phyloP scores from a whole-genome alignment of 345 rosid genomes.

The Gossypium mustelinum region DNA sequence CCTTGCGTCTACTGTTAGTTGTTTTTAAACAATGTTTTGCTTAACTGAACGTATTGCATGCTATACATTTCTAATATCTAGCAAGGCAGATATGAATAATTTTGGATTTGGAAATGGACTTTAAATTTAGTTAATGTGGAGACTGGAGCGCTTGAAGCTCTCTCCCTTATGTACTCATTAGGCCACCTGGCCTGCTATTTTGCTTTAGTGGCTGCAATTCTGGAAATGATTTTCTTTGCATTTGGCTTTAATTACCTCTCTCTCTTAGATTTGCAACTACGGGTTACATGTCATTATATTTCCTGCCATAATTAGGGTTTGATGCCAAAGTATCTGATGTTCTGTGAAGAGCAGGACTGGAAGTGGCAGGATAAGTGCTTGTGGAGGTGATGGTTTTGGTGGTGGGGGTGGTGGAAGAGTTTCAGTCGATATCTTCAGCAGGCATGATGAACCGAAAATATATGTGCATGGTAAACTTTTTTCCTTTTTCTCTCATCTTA shows the following conservation, averaged over 20 bases:
- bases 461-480: conserved; percentile 75
- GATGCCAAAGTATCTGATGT: conserved; percentile 18
- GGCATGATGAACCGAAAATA: conserved; percentile 90
- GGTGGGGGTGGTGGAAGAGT: conserved; percentile 99
- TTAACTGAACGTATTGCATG: background rate
- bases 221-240: background rate
- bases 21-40: background rate
- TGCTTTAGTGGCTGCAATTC: background rate
- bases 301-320: conserved; percentile 11
- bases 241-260: background rate
- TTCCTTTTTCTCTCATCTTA: background rate
- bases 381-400: conserved; percentile 95
- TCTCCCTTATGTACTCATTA: background rate
- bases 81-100: background rate
- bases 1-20: background rate
- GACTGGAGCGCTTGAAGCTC: background rate
- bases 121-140: background rate
- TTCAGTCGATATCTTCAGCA: conserved; percentile 83
- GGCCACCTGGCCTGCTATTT: background rate
- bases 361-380: conserved; percentile 84
- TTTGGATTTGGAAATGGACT: background rate
- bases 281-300: background rate
- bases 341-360: conserved; percentile 85
- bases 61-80: background rate
- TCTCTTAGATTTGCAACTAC: background rate